Conservation (phyloP, 257 asterid genomes). For the Nicotiana undulata region DNA sequence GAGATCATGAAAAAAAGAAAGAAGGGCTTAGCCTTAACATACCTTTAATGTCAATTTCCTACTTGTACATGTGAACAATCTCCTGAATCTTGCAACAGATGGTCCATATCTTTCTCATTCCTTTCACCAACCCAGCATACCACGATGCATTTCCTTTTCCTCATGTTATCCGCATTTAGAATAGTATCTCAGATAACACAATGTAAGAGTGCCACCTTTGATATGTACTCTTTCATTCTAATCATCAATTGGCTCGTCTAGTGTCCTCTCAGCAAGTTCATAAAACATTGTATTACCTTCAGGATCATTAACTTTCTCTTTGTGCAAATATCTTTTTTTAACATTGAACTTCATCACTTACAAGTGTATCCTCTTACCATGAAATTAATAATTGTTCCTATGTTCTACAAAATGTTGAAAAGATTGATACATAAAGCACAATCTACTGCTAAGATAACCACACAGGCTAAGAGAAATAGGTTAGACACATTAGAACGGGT, state of each 20-base stretch:
- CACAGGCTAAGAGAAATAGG: slow-evolving; percentile 16
- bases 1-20: too few species aligned
- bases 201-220: slow-evolving; percentile 35
- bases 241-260: slow-evolving; percentile 43
- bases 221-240: slow-evolving; percentile 49
- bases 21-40: too few species aligned
- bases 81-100: background rate
- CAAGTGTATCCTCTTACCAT: background rate
- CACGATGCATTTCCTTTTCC: background rate
- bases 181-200: background rate
- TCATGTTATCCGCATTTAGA: background rate
- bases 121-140: background rate
- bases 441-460: background rate
- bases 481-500: too few species aligned
- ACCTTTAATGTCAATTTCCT: too few species aligned
- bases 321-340: slow-evolving; percentile 92
- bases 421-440: background rate
- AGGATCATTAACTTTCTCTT: slow-evolving; percentile 73
- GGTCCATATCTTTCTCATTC: background rate
- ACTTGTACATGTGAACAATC: too few species aligned
- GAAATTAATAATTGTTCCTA: background rate
- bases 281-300: slow-evolving; percentile 55
- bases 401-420: background rate
- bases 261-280: slow-evolving; percentile 96
- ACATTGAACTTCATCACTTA: background rate